phyloP scores from a whole-genome alignment of 371 early-diverging fungal genomes.

The Homolaphlyctis polyrhiza region DNA sequence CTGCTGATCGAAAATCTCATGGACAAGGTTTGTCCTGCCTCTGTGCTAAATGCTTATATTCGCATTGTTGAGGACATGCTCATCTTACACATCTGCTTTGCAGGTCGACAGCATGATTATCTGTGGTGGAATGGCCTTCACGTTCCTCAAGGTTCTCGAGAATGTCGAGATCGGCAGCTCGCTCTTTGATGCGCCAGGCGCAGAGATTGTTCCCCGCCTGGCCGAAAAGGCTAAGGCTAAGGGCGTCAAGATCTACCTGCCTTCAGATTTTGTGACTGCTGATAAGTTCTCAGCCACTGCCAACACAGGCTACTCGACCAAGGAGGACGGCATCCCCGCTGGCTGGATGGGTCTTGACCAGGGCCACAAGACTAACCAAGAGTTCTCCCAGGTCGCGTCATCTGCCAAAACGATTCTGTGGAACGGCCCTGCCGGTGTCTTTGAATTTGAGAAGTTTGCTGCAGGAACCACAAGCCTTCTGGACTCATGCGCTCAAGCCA shows the following conservation, averaged over 20 bases:
- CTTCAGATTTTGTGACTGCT: conserved; percentile 86
- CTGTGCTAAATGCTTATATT: too few relatives aligned
- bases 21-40: conserved; percentile 55
- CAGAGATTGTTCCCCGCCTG: conserved; percentile 75
- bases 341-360: conserved; percentile 95
- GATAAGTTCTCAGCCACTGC: conserved; percentile 76
- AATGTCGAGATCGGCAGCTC: conserved; percentile 90
- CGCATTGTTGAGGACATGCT: too few relatives aligned
- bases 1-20: conserved; percentile 94
- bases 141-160: conserved; percentile 90
- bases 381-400: conserved; percentile 67
- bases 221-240: conserved; percentile 83
- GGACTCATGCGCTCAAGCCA: conserved; percentile 82
- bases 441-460: conserved; percentile 94
- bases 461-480: conserved; percentile 82
- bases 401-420: conserved; percentile 92
- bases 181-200: conserved; percentile 85
- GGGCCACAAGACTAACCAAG: conserved; percentile 77
- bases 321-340: conserved; percentile 82
- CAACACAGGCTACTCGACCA: conserved; percentile 76
- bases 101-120: conserved; percentile 75
- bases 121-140: conserved; percentile 97
- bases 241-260: conserved; percentile 84
- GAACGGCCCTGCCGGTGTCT: conserved; percentile 99
- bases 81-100: too few relatives aligned